A percentile compares a stretch with the other conserved stretches of the same genome.
phyloP scores from a whole-genome alignment of 2,329 filamentous ascomycete species.

The Penicillium olsonii region DNA sequence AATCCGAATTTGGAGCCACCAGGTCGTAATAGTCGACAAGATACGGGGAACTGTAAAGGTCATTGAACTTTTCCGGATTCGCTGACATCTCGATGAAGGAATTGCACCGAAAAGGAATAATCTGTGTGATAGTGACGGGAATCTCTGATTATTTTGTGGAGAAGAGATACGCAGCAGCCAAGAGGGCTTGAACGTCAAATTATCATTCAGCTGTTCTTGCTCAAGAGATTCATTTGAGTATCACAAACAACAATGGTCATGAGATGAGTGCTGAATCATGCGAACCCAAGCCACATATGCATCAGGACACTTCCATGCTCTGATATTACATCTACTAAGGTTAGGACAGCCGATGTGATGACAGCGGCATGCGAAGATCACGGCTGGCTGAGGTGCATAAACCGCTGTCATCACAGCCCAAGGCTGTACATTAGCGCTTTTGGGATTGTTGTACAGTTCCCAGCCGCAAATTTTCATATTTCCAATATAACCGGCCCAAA shows the following conservation, averaged over 20 bases:
- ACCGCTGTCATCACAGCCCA: background rate
- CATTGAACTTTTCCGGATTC: background rate
- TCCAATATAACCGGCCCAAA: background rate
- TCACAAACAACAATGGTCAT: background rate
- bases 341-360: background rate
- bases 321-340: background rate
- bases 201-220: background rate
- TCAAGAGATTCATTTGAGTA: background rate
- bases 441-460: background rate
- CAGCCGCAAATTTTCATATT: background rate
- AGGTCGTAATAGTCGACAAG: constrained; percentile 11
- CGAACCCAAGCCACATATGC: background rate
- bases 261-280: background rate
- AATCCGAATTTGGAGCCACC: constrained; percentile 1
- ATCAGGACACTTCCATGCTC: background rate
- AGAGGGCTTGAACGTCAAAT: background rate
- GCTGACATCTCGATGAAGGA: too few relatives aligned
- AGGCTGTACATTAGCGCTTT: too few relatives aligned
- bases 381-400: background rate
- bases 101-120: background rate
- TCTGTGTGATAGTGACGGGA: background rate
- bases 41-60: constrained; percentile 10
- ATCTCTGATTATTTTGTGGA: background rate
- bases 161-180: background rate
- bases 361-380: background rate